These are phyloP conservation scores for Axilococcus clingmanii DNA, from an alignment of 139 green algal genomes.

Conservation along the genomic window DNA sequence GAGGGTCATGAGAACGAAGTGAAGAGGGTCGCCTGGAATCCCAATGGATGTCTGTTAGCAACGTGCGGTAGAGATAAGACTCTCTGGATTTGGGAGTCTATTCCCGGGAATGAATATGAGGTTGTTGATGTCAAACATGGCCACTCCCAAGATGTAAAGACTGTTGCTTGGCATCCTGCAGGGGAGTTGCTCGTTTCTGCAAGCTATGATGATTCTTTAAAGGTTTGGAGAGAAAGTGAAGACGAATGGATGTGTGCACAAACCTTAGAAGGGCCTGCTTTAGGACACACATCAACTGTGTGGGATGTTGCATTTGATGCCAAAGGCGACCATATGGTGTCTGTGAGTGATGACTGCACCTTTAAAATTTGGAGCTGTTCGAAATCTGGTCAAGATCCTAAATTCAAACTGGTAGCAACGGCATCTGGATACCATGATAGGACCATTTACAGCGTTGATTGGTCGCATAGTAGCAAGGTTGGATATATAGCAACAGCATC, in stretches of 20 bases:
- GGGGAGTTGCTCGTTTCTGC: conserved; percentile 71
- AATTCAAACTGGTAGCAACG: conserved; percentile 31
- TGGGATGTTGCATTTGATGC: conserved; percentile 69
- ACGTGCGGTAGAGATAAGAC: conserved; percentile 91
- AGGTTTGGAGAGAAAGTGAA: conserved; percentile 68
- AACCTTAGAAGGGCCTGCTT: conserved; percentile 51
- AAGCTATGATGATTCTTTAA: conserved; percentile 91
- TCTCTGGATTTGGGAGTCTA: conserved; percentile 93
- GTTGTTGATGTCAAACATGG: conserved; percentile 92
- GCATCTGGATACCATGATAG: conserved; percentile 60
- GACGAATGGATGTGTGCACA: conserved; percentile 84
- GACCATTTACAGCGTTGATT: conserved; percentile 72
- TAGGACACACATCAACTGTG: conserved; percentile 75
- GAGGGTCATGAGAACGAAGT: conserved; percentile 95
- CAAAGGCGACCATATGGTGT: conserved; percentile 55
- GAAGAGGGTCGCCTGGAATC: conserved; percentile 85
- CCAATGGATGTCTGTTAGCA: conserved; percentile 63
- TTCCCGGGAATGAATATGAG: conserved; percentile 79
- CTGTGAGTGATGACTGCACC: conserved; percentile 74
- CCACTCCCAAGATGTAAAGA: conserved; percentile 90
- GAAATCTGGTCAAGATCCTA: neutral
- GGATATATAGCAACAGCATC: conserved; percentile 57
- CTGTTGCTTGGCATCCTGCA: conserved; percentile 78
- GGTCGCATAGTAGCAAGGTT: conserved; percentile 21
- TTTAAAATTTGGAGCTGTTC: conserved; percentile 53